These are phyloP conservation scores for Boletus rubroflammeus DNA, from an alignment of 768 basidiomycete species.

Conservation along the genomic window DNA sequence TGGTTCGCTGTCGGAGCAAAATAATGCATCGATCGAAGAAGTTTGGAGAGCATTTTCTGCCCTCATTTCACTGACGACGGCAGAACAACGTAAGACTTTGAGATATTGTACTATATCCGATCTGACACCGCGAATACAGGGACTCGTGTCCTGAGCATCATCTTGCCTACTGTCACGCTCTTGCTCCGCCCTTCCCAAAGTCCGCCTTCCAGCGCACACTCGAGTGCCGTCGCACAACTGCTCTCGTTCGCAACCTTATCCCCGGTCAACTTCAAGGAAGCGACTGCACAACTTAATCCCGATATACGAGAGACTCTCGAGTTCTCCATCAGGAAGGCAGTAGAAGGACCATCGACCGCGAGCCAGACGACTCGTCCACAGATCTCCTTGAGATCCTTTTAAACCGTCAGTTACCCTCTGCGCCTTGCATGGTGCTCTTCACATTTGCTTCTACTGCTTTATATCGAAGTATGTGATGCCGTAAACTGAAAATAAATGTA, in stretches of 20 bases:
- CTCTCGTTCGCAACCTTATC: slow-evolving; percentile 67
- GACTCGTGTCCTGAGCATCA: slow-evolving; percentile 59
- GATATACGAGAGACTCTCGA: slow-evolving; percentile 64
- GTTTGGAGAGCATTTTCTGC: slow-evolving; percentile 77
- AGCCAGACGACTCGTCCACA: slow-evolving; percentile 58
- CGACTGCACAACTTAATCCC: slow-evolving; percentile 62
- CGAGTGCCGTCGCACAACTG: slow-evolving; percentile 62
- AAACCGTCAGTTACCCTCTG: slow-evolving; percentile 3
- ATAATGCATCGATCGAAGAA: slow-evolving; percentile 66
- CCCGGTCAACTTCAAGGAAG: slow-evolving; percentile 81
- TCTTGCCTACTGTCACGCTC: slow-evolving; percentile 73
- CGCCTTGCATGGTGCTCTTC: background rate
- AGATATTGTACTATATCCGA: background rate
- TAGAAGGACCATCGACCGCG: slow-evolving; percentile 44
- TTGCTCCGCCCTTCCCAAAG: slow-evolving; percentile 54
- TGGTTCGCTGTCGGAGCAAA: slow-evolving; percentile 49
- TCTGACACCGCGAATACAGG: slow-evolving; percentile 40
- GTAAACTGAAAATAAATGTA: background rate
- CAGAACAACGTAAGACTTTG: slow-evolving; percentile 56
- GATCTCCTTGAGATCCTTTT: slow-evolving; percentile 75
- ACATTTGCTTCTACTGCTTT: background rate
- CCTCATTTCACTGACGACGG: slow-evolving; percentile 53
- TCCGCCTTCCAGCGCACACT: slow-evolving; percentile 44
- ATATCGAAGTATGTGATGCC: background rate
- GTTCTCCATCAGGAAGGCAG: slow-evolving; percentile 69